These are phyloP conservation scores for Carex myosuroides DNA, from an alignment of 176 grass and related monocot genomes.

Conservation along the genomic window DNA sequence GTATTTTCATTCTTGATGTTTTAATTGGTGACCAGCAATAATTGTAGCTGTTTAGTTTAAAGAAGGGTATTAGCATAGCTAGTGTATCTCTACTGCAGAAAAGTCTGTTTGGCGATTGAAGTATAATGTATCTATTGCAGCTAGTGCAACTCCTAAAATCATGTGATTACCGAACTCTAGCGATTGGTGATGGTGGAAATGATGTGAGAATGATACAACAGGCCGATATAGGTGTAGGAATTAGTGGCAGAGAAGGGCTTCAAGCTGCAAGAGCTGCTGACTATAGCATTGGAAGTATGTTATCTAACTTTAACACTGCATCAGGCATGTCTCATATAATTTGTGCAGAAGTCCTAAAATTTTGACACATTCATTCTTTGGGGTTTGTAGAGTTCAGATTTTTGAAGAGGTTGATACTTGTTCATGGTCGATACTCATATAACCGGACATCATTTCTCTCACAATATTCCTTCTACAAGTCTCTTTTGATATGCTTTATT, in stretches of 20 bases:
- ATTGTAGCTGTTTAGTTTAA: background rate
- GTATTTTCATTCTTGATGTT: background rate
- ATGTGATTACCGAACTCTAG: constrained; percentile 96
- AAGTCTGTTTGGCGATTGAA: background rate
- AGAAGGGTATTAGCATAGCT: background rate
- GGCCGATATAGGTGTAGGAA: constrained; percentile 92
- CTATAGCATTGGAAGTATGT: constrained; percentile 94
- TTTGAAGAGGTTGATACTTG: constrained; percentile 89
- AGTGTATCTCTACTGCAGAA: background rate
- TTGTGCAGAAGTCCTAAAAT: background rate
- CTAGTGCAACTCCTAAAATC: constrained; percentile 87
- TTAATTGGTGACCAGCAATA: background rate
- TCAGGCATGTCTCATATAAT: background rate
- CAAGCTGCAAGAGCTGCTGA: constrained; percentile 98
- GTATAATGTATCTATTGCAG: constrained; percentile 28
- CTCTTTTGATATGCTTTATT: constrained; percentile 95
- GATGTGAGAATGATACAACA: constrained; percentile 99
- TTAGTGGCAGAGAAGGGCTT: constrained; percentile 95
- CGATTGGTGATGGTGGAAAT: constrained; percentile 98
- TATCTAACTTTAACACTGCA: constrained; percentile 10
- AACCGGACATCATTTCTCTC: constrained; percentile 93
- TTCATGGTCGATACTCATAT: constrained; percentile 95
- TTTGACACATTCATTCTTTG: background rate
- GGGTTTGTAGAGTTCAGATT: constrained; percentile 77
- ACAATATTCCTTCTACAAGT: constrained; percentile 99